Base-by-base conservation (phyloP, 1,284 basidiomycete genomes). In the Flammula alnicola region DNA sequence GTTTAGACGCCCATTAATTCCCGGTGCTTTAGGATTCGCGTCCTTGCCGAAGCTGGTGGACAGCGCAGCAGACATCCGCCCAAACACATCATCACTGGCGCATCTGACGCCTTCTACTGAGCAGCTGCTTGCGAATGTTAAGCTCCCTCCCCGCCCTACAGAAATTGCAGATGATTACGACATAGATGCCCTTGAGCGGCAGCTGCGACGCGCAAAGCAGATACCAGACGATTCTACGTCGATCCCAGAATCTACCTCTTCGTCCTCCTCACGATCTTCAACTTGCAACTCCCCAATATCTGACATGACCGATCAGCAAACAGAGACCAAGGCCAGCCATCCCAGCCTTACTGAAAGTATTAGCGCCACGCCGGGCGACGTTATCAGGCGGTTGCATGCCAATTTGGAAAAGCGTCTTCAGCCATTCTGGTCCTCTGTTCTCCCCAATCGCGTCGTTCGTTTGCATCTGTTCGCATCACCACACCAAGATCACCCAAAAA, bases 391-490 rank as follows among this genome's bases (percentile, higher is more conserved):
- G 25, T 72, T 86, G 45, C 87, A 93, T 56, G 74, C 75, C 11
- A 93, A 92, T 58, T 75, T 94, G 3, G 88, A 92, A 62, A 67
- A 74, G 5, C 83, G 92, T 1, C 70, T 94, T 17, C 81, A 80
- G 38, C 83, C 87, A 0, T 93, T 95, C 68, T 93, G 86, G 88
- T 79, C 84, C 1, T 82, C 84, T 7, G 80, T 79, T 0, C 70
- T 92, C 0, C 61, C 83, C 11, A 74, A 79, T n/a, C 78, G 88
- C 20, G 74, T 66, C 1, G 68, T 91, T 3, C 77, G 78, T 9
- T 54, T 92, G 5, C 73, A 79, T 12, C 56, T 91, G 9, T 85
- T 78, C 55, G 70, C 77, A 3, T 67, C 72, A 14, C 68, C 75
- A 4, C 61, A 64, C 19, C 56, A 61, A 25, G 44, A 47, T 30